Evolutionary conservation across 1,284 basidiomycete species (phyloP).

Genomic region (Austroboletus novae-zelandiae): DNA sequence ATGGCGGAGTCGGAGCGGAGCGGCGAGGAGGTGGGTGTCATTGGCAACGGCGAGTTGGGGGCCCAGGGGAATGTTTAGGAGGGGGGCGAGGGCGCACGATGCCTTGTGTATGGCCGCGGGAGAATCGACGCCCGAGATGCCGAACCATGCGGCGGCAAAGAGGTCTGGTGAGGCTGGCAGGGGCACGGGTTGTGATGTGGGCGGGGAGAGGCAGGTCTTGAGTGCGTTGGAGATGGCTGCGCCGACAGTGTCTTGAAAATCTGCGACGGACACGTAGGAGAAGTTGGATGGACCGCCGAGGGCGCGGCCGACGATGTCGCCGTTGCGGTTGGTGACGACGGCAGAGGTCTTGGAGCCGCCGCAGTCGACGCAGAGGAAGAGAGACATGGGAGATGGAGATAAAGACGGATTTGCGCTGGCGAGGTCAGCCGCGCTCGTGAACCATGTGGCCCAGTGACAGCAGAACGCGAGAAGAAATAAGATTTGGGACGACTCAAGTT

Average conservation of each 20-base stretch:
- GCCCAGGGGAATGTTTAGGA: constrained; percentile 55
- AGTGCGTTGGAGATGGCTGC: constrained; percentile 55
- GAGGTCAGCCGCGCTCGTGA: too few species aligned
- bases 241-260: constrained; percentile 48
- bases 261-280: constrained; percentile 53
- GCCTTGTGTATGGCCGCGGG: constrained; percentile 55
- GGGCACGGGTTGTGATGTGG: constrained; percentile 35
- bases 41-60: constrained; percentile 62
- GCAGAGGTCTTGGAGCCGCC: constrained; percentile 80
- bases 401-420: background rate
- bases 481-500: too few species aligned
- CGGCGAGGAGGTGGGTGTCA: constrained; percentile 72
- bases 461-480: too few species aligned
- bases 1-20: constrained; percentile 57
- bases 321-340: constrained; percentile 55
- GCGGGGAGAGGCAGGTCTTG: constrained; percentile 38
- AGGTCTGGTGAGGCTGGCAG: constrained; percentile 38
- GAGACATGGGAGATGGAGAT: constrained; percentile 40
- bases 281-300: constrained; percentile 68
- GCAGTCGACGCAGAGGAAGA: constrained; percentile 78
- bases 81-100: constrained; percentile 47
- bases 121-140: constrained; percentile 74
- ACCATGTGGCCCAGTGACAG: too few species aligned
- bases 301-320: constrained; percentile 60
- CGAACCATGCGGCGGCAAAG: constrained; percentile 73